Evolutionary conservation across 108 stramenopile genomes (phyloP).

Genomic region (Nitzschia putrida): DNA sequence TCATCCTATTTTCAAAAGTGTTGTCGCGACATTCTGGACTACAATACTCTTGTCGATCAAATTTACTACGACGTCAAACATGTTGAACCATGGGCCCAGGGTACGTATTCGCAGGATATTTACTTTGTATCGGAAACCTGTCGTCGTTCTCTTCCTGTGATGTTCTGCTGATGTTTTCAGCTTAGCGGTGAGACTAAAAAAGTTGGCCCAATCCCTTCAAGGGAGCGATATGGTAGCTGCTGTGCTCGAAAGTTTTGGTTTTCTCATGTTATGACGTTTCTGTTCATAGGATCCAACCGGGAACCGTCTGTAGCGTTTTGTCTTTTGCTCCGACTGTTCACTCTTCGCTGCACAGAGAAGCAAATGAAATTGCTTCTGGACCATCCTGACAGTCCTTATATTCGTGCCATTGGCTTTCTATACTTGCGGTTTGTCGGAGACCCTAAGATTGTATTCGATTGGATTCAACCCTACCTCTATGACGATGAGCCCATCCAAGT

Average conservation of each 20-base stretch:
- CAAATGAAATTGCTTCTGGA: constrained; percentile 90
- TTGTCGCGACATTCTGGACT: constrained; percentile 79
- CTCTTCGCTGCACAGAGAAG: constrained; percentile 85
- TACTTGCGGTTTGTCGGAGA: constrained; percentile 93
- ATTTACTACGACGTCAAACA: constrained; percentile 91
- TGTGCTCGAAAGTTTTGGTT: too few relatives aligned
- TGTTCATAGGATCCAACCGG: constrained; percentile 10
- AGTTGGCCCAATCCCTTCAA: too few relatives aligned
- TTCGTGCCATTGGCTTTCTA: constrained; percentile 93
- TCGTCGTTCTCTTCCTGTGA: too few relatives aligned
- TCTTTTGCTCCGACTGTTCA: constrained; percentile 88
- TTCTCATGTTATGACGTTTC: too few relatives aligned
- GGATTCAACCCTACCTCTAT: constrained; percentile 89
- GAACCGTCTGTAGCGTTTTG: constrained; percentile 93
- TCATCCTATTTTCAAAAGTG: constrained; percentile 87
- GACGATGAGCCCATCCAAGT: constrained; percentile 82
- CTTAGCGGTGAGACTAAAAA: too few relatives aligned
- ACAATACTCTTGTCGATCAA: constrained; percentile 87
- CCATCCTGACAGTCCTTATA: constrained; percentile 89
- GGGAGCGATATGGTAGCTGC: too few relatives aligned
- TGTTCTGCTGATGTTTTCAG: too few relatives aligned
- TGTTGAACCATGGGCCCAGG: constrained; percentile 90
- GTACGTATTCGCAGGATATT: constrained; percentile 35
- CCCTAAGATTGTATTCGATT: constrained; percentile 78
- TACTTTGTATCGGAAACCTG: background rate